Conservation (phyloP, 495 filamentous ascomycete species). For the Hypoxylon rickii region DNA sequence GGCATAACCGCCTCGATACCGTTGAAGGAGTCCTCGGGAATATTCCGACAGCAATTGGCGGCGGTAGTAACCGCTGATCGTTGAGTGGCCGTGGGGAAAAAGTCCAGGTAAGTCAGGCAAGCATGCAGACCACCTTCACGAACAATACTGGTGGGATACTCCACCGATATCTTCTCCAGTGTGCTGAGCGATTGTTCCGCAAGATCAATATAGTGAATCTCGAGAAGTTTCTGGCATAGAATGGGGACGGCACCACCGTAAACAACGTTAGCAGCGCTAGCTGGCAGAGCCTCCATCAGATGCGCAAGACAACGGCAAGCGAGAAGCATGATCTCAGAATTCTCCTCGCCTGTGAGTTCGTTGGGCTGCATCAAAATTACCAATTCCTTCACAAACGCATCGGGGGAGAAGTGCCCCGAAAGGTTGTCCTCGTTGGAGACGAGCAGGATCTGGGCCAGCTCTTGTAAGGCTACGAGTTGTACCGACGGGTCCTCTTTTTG, state of each 20-base stretch:
- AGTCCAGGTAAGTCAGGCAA: constrained; percentile 92
- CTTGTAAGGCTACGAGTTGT: constrained; percentile 90
- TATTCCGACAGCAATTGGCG: constrained; percentile 96
- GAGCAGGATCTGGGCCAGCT: constrained; percentile 89
- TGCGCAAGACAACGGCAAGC: constrained; percentile 97
- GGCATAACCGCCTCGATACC: constrained; percentile 95
- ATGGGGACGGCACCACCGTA: constrained; percentile 95
- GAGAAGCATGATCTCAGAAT: constrained; percentile 96
- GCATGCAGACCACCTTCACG: constrained; percentile 93
- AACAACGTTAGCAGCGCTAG: constrained; percentile 91
- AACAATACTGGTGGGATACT: constrained; percentile 95
- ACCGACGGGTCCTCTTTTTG: constrained; percentile 86
- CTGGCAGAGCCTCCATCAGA: constrained; percentile 94
- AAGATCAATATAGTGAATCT: constrained; percentile 95
- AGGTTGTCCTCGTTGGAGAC: constrained; percentile 97
- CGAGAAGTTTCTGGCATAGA: constrained; percentile 88
- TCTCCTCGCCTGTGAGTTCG: constrained; percentile 82
- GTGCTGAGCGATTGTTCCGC: constrained; percentile 97
- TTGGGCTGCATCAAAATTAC: constrained; percentile 90
- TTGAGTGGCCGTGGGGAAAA: constrained; percentile 97
- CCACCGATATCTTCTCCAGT: constrained; percentile 94
- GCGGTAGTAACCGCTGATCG: constrained; percentile 95
- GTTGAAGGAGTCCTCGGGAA: constrained; percentile 88
- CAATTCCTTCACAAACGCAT: constrained; percentile 93
- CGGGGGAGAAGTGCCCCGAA: constrained; percentile 92